Base-by-base conservation (phyloP, 2,329 filamentous ascomycete genomes). In the Phialocephala sp. region DNA sequence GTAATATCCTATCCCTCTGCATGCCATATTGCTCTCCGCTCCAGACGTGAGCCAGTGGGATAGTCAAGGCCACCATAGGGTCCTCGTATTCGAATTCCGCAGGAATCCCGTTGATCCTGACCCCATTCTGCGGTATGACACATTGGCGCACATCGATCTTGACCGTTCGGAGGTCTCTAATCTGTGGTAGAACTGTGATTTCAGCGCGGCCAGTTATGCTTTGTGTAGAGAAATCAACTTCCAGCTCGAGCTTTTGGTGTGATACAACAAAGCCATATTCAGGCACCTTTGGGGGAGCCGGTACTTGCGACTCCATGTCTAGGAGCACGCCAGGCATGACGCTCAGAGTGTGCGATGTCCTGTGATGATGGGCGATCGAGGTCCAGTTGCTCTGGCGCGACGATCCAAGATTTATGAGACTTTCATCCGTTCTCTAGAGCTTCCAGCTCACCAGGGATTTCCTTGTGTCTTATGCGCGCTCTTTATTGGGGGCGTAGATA, bases 201-300 rank as follows among this genome's bases (percentile, higher is more conserved):
- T 94, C 90, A 9, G 91, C 92, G 69, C 87, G 90, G 59, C 95
- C 95, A 67, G 86, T 89, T 74, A 98, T 81, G 74, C 84, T 86
- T 78, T 89, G 90, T 62, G 86, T 87, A 69, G 86, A 84, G 77
- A 99, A 96, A 80, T 97, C 91, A 76, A 99, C 84, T 73, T 98
- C 94, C 66, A 99, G 83, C 73, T 93, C 90, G 59, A 99, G 89
- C 77, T 92, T 91, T 80, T 98, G 94, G 79, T 93, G 90, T 62
- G 92, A 84, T 65, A 98, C 81, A 47, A 84, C 75, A 68, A 81
- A 84, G 32, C 73, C 75, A 64, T 69, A 63, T 35, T 66, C 65
- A 8, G 65, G 63, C 35, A 58, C 62, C 55, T 66, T 62, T 22
- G 36, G 55, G 24, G 39, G 59, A 18, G 47, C 41, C 18, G 43